These are phyloP conservation scores for Meyerozyma guilliermondii DNA, from an alignment of 1,139 yeast genomes.

Conservation along the genomic window DNA sequence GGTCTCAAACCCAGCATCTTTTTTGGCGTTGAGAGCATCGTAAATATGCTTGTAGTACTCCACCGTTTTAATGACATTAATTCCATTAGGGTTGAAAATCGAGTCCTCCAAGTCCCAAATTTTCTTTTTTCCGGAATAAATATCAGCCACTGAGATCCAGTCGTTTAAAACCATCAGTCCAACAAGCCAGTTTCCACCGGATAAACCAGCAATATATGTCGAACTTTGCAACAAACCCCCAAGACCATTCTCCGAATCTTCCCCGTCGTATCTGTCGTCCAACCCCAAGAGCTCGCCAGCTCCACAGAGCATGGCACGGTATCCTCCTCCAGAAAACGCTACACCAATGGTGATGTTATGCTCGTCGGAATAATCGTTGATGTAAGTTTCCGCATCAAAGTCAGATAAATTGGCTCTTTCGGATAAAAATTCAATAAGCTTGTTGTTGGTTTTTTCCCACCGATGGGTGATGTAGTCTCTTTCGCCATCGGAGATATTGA, in stretches of 20 bases:
- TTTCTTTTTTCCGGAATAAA: conserved; percentile 39
- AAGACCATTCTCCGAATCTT: conserved; percentile 46
- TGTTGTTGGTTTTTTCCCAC: conserved; percentile 46
- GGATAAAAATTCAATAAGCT: conserved; percentile 48
- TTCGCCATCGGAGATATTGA: conserved; percentile 33
- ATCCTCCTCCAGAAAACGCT: conserved; percentile 90
- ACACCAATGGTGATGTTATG: conserved; percentile 53
- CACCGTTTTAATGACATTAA: conserved; percentile 53
- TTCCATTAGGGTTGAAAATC: conserved; percentile 66
- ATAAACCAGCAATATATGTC: conserved; percentile 72
- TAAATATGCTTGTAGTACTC: conserved; percentile 50
- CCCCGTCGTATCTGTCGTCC: conserved; percentile 59
- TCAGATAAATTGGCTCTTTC: conserved; percentile 53
- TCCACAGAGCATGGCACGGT: conserved; percentile 86
- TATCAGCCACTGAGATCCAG: conserved; percentile 67
- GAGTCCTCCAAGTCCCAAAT: conserved; percentile 70
- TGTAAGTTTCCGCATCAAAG: conserved; percentile 49
- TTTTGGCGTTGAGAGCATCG: conserved; percentile 54
- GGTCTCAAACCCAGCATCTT: conserved; percentile 70
- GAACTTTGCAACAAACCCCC: conserved; percentile 76
- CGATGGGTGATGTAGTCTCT: conserved; percentile 40
- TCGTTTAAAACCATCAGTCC: conserved; percentile 79
- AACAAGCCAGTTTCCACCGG: conserved; percentile 86
- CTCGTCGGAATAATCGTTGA: conserved; percentile 29
- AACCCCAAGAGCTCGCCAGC: conserved; percentile 82